Percentiles rank a stretch among this genome's conserved stretches.
phyloP scores from a whole-genome alignment of 176 grass and related monocot species.

The Calamus simplicifolius region DNA sequence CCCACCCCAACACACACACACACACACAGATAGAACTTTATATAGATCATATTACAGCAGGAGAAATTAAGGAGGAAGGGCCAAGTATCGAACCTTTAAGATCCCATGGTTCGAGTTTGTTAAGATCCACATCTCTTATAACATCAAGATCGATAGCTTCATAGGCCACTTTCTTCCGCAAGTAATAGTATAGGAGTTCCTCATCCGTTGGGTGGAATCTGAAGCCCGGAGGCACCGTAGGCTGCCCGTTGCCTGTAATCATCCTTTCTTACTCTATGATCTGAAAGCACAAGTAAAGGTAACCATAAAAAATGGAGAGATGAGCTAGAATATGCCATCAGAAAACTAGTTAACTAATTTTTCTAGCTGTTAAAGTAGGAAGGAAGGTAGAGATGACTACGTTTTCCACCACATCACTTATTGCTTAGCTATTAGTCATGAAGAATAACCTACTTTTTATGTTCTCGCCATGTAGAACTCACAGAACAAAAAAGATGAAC shows the following conservation, averaged over 20 bases:
- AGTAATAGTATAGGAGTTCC: constrained; percentile 79
- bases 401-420: too few relatives aligned
- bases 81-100: constrained; percentile 36
- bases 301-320: too few relatives aligned
- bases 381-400: too few relatives aligned
- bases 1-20: too few relatives aligned
- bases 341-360: too few relatives aligned
- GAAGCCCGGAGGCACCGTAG: constrained; percentile 56
- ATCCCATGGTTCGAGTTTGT: constrained; percentile 88
- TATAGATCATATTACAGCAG: too few relatives aligned
- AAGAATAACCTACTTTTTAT: too few relatives aligned
- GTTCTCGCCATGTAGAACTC: not conserved
- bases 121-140: constrained; percentile 77
- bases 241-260: not conserved
- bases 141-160: constrained; percentile 77
- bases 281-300: not conserved
- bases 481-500: not conserved
- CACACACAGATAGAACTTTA: too few relatives aligned
- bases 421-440: too few relatives aligned
- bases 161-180: constrained; percentile 67
- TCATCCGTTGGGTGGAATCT: constrained; percentile 85
- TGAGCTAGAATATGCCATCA: too few relatives aligned
- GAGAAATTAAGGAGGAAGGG: too few relatives aligned
- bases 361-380: too few relatives aligned
- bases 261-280: not conserved